These are phyloP conservation scores for Theileria parva DNA, from an alignment of 169 alveolate genomes.

Conservation along the genomic window DNA sequence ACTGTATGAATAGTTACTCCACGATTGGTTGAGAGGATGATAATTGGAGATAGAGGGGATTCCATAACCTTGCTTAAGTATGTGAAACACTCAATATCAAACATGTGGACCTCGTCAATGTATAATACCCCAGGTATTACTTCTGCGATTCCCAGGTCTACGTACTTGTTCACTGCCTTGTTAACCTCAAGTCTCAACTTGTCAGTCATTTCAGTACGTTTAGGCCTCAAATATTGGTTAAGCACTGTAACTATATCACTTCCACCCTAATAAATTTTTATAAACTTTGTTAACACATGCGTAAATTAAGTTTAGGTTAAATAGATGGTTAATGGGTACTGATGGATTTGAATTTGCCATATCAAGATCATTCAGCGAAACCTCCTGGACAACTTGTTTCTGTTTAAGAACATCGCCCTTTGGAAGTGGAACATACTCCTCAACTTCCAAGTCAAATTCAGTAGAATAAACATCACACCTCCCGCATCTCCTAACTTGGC, in stretches of 20 bases:
- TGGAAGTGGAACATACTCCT: constrained; percentile 99
- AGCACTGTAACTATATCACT: constrained; percentile 95
- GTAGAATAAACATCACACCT: constrained; percentile 96
- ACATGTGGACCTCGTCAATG: constrained; percentile 99
- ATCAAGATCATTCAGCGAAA: constrained; percentile 99
- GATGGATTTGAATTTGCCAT: constrained; percentile 98
- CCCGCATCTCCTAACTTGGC: constrained; percentile 96
- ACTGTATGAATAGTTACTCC: constrained; percentile 82
- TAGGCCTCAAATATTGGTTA: constrained; percentile 95
- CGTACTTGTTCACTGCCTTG: constrained; percentile 96
- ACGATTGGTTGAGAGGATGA: constrained; percentile 97
- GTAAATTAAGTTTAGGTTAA: not conserved
- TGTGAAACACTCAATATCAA: constrained; percentile 98
- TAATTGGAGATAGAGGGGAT: constrained; percentile 97
- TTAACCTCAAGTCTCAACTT: constrained; percentile 97
- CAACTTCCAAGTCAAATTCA: constrained; percentile 98
- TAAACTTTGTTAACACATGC: not conserved
- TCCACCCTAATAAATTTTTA: constrained; percentile 87
- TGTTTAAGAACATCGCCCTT: constrained; percentile 99
- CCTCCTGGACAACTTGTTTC: constrained; percentile 98
- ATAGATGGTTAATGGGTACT: constrained; percentile 25
- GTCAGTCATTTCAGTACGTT: constrained; percentile 99
- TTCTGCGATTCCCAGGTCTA: constrained; percentile 98
- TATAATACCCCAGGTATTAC: constrained; percentile 99
- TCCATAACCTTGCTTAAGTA: constrained; percentile 97